phyloP scores from a whole-genome alignment of 2,329 filamentous ascomycete species.

The Colletotrichum sp. region DNA sequence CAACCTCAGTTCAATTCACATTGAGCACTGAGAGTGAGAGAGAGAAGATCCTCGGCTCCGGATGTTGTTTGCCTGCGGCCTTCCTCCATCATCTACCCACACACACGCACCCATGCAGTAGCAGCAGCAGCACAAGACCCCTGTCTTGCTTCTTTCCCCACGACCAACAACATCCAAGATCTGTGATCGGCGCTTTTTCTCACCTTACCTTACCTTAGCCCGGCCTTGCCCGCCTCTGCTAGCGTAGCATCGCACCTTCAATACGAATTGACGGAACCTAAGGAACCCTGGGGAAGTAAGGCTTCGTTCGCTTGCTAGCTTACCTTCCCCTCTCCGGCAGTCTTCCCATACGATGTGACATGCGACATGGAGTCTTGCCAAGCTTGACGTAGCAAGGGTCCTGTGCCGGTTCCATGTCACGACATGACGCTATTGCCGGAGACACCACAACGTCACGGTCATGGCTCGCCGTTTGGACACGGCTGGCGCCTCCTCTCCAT shows the following conservation, averaged over 20 bases:
- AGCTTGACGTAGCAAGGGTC: background rate
- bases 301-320: background rate
- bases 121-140: background rate
- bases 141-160: background rate
- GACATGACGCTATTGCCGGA: conserved; percentile 54
- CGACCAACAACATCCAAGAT: background rate
- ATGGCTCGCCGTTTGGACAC: background rate
- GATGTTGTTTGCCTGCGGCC: background rate
- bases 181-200: conserved; percentile 13
- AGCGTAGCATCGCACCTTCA: conserved; percentile 2
- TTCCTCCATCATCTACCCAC: background rate
- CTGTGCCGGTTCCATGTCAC: conserved; percentile 1
- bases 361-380: conserved; percentile 4
- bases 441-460: conserved; percentile 69
- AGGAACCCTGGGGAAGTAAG: background rate
- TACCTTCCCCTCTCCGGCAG: background rate
- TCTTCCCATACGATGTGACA: conserved; percentile 15
- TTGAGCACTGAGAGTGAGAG: background rate
- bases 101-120: background rate
- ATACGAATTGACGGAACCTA: conserved; percentile 9
- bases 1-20: background rate
- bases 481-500: background rate
- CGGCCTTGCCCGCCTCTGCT: background rate
- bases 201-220: background rate
- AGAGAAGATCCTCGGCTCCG: background rate